Evolutionary conservation across 164 flowering plant genomes (phyloP), one percentile per base, ranked within the genome.

Genomic region (Akebia trifoliata): DNA sequence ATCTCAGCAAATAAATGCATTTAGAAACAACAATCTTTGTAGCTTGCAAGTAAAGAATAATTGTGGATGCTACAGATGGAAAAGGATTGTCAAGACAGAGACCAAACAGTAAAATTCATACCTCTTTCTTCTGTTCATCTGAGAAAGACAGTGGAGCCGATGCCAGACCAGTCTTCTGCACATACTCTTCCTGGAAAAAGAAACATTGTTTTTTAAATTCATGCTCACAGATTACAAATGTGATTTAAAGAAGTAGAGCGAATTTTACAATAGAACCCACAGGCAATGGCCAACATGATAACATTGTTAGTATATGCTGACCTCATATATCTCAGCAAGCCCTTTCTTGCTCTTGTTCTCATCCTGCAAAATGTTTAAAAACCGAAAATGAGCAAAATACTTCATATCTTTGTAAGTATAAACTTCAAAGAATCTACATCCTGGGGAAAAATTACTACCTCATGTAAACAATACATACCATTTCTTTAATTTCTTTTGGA

Each of bases 291-390:
- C 11, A 26, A 55, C 26, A 57, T 59, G 34, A 30, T n/a, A 17
- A 30, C 14, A 25, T 11, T 38, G 4, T 24, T 43, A 15, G 30
- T 32, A 39, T 26, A 37, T 11, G 68, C 83, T 57, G 35, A 87
- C 99, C 96, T 86, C 97, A 67, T 90, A 94, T 47, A 86, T 57
- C 69, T 90, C 96, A 59, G 81, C 95, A 56, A 94, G 86, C 55
- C 99, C 95, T 73, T 83, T 90, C 71, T 85, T 84, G 83, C 96
- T 94, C 69, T 90, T 90, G 68, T 77, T 87, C 50, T 94, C 99
- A 75, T 94, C 96, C 99, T 93, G 83, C 50, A 70, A 15, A 50
- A 21, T n/a, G n/a, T 31, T 45, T 18, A 36, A 5, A 42, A 28
- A 39, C 8, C 22, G 29, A 22, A 55, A 9, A 24, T 48, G 1